A percentile compares a stretch with the other conserved stretches of the same genome.
Evolutionary conservation across 2,329 filamentous ascomycete genomes (phyloP).

Genomic region (Verticillium zaregamsianum): DNA sequence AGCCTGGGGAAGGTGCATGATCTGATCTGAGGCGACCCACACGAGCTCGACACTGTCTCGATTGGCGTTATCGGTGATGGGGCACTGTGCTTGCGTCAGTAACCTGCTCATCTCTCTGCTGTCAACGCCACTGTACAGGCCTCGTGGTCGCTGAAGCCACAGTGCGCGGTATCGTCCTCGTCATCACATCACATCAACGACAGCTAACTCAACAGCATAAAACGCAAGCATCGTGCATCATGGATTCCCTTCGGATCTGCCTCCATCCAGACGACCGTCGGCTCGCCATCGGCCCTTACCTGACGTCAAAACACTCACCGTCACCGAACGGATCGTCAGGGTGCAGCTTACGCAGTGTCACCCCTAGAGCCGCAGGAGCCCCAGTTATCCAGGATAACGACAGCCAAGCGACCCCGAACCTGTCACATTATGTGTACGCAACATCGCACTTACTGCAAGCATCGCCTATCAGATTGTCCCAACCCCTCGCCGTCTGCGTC

Average conservation of each 20-base stretch:
- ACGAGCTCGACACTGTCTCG: not conserved
- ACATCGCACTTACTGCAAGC: not conserved
- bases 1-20: not conserved
- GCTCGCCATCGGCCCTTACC: not conserved
- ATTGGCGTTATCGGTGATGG: not conserved
- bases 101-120: not conserved
- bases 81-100: not conserved
- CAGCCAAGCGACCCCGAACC: not conserved
- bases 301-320: not conserved
- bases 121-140: rapidly evolving
- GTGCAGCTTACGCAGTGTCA: not conserved
- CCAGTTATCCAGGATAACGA: not conserved
- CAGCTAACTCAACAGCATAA: not conserved
- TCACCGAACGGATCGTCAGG: not conserved
- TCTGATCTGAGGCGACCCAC: not conserved
- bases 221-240: not conserved
- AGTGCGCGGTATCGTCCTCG: not conserved
- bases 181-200: not conserved
- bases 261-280: not conserved
- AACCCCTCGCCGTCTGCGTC: not conserved
- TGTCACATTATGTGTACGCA: not conserved
- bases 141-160: rapidly evolving
- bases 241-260: not conserved
- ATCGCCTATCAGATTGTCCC: not conserved
- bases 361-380: not conserved